phyloP scores from a whole-genome alignment of 345 rosid genomes.

The Salix udensis region DNA sequence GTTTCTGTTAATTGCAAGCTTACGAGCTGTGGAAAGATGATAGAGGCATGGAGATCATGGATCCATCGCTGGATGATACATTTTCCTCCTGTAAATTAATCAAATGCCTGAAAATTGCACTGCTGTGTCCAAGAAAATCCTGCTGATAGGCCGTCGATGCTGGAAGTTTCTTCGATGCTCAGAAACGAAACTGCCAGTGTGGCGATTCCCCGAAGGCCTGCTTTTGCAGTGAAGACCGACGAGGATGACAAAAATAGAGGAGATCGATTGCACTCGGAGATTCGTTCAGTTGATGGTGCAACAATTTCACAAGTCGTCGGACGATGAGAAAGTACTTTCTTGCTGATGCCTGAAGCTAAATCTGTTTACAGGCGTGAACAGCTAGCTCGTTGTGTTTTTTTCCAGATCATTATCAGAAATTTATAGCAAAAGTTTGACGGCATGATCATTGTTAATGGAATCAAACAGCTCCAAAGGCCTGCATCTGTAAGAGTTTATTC shows the following conservation, averaged over 20 bases:
- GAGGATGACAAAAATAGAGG: neutral
- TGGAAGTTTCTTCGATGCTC: conserved; percentile 27
- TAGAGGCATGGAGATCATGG: conserved; percentile 25
- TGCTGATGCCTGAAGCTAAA: too few species aligned
- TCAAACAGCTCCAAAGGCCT: too few species aligned
- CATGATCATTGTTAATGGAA: too few species aligned
- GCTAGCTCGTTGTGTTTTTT: too few species aligned
- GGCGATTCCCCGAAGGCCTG: conserved; percentile 27
- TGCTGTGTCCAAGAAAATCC: conserved; percentile 35
- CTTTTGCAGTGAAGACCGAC: conserved; percentile 9
- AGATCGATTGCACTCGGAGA: too few species aligned
- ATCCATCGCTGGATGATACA: conserved; percentile 27
- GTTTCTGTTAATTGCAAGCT: conserved; percentile 18
- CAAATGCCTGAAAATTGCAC: conserved; percentile 33
- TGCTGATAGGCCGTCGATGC: conserved; percentile 29
- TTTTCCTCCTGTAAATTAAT: conserved; percentile 12
- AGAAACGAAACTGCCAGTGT: conserved; percentile 10
- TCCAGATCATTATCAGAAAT: too few species aligned
- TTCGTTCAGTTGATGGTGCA: too few species aligned
- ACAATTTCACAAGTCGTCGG: too few species aligned
- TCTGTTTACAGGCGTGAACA: too few species aligned
- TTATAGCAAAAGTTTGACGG: too few species aligned
- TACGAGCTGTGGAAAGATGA: conserved; percentile 23
- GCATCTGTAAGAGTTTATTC: too few species aligned
- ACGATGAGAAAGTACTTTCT: too few species aligned